Base-by-base conservation (phyloP, 2,329 filamentous ascomycete species). In the Neofusicoccum parvum region DNA sequence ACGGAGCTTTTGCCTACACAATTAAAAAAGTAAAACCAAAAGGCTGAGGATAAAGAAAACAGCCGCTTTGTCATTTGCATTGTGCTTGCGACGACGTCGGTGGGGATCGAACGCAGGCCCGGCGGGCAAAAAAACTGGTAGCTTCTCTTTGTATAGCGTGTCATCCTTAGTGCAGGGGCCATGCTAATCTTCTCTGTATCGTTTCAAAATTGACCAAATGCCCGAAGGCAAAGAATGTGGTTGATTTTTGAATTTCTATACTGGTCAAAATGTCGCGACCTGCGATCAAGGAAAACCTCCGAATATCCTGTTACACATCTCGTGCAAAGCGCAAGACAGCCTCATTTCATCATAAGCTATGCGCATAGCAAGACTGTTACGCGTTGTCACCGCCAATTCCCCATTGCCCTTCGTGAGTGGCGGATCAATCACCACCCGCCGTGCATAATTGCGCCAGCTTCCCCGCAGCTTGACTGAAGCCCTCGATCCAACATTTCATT, bases 141-240 rank as follows among this genome's bases (percentile, higher is more conserved):
- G 60, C 60, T 53, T 53, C 50, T 53, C 50, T 64, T 64, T 45
- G 27, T 53, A 37, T 54, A 54, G 49, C 62, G 62, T 64, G 62
- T 64, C 62, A 56, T 64, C 62, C 91, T 94, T 94, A 94, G 91
- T 88, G 86, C 86, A 88, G 86, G 86, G 80, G 80, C 80, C 80
- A 84, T 84, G 79, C 80, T 82, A 81, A 81, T 80, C 78, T 80
- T 80, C 78, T 80, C 78, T 80, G 77, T 80, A 78, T 79, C 75
- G 76, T 79, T 78, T 76, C 72, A 86, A 87, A 84, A 48, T 60
- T 60, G 43, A 60, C 56, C 56, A 60, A 60, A 60, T 60, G 56
- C 56, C 56, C 41, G 41, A 60, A 60, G 43, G 56, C 56, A 20
- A 14, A 3, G 6, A 2, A 5, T 3, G 0, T 9, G 1, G 4